Evolutionary conservation across 768 basidiomycete genomes (phyloP), one percentile per base, ranked within the genome.

Genomic region (Mycena haematopus): DNA sequence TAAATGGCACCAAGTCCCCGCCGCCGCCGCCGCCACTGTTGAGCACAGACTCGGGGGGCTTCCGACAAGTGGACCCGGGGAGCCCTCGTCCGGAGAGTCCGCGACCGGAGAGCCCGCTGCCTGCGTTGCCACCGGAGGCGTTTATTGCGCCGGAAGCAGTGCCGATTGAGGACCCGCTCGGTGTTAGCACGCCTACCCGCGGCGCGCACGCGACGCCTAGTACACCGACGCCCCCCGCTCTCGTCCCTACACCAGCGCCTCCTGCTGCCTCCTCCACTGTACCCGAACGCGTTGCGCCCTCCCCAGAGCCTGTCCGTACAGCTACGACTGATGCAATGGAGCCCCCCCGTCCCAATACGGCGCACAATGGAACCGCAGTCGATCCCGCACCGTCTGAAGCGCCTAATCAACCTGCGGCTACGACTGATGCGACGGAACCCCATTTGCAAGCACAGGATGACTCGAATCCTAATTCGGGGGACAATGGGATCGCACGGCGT

Each of bases 401-500:
- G 55, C 54, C 21, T 21, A 22, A 27, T 49, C 21, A 33, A 13
- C 33, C 36, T 47, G 36, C 53, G 49, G 56, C 33, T 52, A 40
- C 19, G 44, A 21, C 50, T 52, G 53, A 44, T 49, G 56, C 51
- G 21, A 25, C 55, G n/a, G 42, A 51, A 8, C 24, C 55, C 53
- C 47, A 52, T 57, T 14, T 49, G 46, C 47, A 35, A 19, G n/a
- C 22, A 6, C 56, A 53, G 47, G 56, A 44, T 63, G 58, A 60
- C 65, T 60, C 62, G 58, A 22, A 15, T 19, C 54, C 62, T 21
- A 56, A 63, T 58, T 7, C 36, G 54, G 62, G 21, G 62, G 62
- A 67, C 65, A 63, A 67, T 67, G 65, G 65, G 55, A 63, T 67
- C 65, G 58, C 40, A 44, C 49, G n/a, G n/a, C n/a, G 51, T 29